These are phyloP conservation scores for Aristolochia californica DNA, from an alignment of 164 flowering plant genomes.

Conservation along the genomic window DNA sequence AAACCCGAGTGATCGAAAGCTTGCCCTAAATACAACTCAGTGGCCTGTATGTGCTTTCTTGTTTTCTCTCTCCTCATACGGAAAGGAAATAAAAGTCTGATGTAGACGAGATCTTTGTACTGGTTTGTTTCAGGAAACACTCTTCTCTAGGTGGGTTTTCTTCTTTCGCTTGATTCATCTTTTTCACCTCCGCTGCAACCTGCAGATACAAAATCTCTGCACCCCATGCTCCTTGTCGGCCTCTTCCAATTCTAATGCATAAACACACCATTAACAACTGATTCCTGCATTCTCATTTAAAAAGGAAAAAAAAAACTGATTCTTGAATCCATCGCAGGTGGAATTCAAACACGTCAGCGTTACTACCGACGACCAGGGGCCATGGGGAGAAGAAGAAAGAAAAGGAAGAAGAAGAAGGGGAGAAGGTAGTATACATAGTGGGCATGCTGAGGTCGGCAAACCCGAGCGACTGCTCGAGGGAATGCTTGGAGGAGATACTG, in stretches of 20 bases:
- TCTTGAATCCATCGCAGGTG: constrained; percentile 19
- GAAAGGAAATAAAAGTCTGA: too few species aligned
- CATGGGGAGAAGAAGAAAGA: too few species aligned
- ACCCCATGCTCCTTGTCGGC: not conserved
- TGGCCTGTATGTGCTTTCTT: too few species aligned
- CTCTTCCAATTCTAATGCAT: not conserved
- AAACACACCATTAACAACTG: too few species aligned
- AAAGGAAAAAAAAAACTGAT: too few species aligned
- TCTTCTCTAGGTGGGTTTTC: not conserved
- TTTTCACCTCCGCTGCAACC: not conserved
- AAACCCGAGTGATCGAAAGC: not conserved
- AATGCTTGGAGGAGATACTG: constrained; percentile 14
- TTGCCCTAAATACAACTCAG: too few species aligned
- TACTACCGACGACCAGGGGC: constrained; percentile 13
- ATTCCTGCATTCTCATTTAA: too few species aligned
- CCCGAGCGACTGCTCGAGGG: constrained; percentile 10
- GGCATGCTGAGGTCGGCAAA: constrained; percentile 19
- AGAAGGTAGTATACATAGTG: constrained; percentile 17
- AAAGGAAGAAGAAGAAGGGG: constrained; percentile 1
- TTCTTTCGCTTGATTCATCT: not conserved
- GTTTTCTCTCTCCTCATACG: too few species aligned
- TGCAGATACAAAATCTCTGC: not conserved
- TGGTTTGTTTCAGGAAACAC: not conserved
- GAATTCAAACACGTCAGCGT: constrained; percentile 19
- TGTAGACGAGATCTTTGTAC: not conserved